Percentiles rank a stretch among this genome's conserved stretches.
Evolutionary conservation across 257 asterid species (phyloP).

Genomic region (Rhazya stricta): DNA sequence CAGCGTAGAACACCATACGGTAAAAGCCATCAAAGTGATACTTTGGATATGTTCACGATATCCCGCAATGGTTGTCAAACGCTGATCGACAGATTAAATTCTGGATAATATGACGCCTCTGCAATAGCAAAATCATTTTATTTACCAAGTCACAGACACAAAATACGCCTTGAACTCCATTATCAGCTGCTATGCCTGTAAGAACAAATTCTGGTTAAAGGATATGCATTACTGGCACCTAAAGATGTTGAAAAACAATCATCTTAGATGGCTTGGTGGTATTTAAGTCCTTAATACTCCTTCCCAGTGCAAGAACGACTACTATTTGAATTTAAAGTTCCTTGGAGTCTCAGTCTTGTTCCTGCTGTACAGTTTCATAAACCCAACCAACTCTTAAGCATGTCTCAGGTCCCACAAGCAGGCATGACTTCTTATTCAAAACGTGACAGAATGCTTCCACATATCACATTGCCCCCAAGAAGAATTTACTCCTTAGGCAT

Average conservation of each 20-base stretch:
- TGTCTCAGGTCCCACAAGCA: background rate
- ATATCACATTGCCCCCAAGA: background rate
- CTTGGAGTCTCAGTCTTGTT: background rate
- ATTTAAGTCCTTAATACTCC: background rate
- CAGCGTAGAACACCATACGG: background rate
- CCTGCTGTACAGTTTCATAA: background rate
- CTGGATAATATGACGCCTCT: background rate
- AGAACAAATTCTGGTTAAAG: background rate
- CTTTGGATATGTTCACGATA: background rate
- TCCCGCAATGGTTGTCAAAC: background rate
- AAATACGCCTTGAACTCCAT: too few relatives aligned
- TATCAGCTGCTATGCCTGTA: background rate
- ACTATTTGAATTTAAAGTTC: background rate
- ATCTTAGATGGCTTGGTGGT: background rate
- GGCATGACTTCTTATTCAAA: background rate
- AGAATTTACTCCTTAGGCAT: background rate
- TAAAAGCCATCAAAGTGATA: background rate
- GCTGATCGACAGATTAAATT: background rate
- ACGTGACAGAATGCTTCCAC: background rate
- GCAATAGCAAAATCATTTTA: background rate
- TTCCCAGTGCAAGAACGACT: too few relatives aligned
- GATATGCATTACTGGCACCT: background rate
- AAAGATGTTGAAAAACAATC: background rate
- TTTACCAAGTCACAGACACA: background rate
- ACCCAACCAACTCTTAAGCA: background rate